phyloP scores from a whole-genome alignment of 2,329 filamentous ascomycete genomes.

The Xylaria sp. region DNA sequence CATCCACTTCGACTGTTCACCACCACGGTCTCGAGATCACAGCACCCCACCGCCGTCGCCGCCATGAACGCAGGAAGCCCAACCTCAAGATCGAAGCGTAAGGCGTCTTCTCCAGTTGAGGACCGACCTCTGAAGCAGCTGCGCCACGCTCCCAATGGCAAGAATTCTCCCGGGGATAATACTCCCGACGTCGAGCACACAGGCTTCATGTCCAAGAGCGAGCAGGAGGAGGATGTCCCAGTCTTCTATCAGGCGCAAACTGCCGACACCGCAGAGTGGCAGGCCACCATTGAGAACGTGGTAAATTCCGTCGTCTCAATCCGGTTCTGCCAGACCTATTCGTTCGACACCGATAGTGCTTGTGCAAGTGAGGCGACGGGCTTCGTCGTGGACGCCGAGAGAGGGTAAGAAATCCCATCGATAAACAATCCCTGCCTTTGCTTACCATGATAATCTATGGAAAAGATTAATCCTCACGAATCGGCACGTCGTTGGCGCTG shows the following conservation, averaged over 20 bases:
- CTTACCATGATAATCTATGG: conserved; percentile 17
- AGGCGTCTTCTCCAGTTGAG: conserved; percentile 52
- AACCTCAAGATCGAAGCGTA: conserved; percentile 57
- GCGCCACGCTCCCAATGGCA: conserved; percentile 51
- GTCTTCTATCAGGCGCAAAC: conserved; percentile 45
- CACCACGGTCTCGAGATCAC: not conserved
- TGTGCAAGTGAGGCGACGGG: conserved; percentile 95
- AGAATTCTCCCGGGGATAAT: conserved; percentile 55
- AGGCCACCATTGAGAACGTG: conserved; percentile 91
- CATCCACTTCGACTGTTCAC: not conserved
- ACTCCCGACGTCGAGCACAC: conserved; percentile 49
- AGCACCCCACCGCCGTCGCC: not conserved
- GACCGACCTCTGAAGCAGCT: conserved; percentile 51
- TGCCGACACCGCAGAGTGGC: conserved; percentile 82
- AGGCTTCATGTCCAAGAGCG: conserved; percentile 44
- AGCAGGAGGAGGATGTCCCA: conserved; percentile 49
- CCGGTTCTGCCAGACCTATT: conserved; percentile 96
- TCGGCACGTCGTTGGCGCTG: conserved; percentile 90
- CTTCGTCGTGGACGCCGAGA: conserved; percentile 94
- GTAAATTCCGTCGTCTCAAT: conserved; percentile 98
- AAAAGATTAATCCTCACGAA: conserved; percentile 73
- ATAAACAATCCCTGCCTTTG: not conserved
- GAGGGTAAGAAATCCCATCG: conserved; percentile 48
- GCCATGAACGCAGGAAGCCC: conserved; percentile 52
- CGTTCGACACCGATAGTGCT: conserved; percentile 96